phyloP scores from a whole-genome alignment of 495 filamentous ascomycete genomes.

The Aspergillus ellipticus region DNA sequence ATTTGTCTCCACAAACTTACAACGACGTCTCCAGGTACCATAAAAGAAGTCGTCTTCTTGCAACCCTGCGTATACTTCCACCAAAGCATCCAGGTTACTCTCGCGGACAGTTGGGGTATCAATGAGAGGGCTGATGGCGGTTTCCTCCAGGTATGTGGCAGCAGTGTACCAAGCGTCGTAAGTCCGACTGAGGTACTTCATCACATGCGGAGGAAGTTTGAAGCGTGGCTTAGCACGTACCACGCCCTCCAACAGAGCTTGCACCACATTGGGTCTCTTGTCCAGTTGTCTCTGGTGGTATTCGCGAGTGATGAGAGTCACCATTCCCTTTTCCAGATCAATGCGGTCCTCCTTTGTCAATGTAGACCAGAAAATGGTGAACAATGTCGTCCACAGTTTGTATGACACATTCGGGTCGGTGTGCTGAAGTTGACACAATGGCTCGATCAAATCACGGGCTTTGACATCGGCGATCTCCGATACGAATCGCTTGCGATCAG shows the following conservation, averaged over 20 bases:
- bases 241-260: constrained; percentile 80
- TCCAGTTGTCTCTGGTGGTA: constrained; percentile 93
- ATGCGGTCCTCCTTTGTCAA: constrained; percentile 79
- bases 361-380: constrained; percentile 90
- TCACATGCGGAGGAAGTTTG: constrained; percentile 89
- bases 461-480: constrained; percentile 77
- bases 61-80: constrained; percentile 83
- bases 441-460: constrained; percentile 81
- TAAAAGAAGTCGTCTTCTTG: constrained; percentile 98
- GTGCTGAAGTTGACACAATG: constrained; percentile 92
- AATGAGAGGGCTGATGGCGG: constrained; percentile 74
- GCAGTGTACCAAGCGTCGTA: constrained; percentile 97
- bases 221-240: constrained; percentile 77
- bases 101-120: constrained; percentile 81
- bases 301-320: constrained; percentile 83
- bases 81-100: constrained; percentile 89
- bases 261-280: constrained; percentile 89
- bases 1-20: constrained; percentile 94
- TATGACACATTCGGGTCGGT: constrained; percentile 74
- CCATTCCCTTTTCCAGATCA: constrained; percentile 88
- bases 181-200: constrained; percentile 87
- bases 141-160: constrained; percentile 76
- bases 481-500: constrained; percentile 75
- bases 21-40: constrained; percentile 92
- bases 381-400: constrained; percentile 84